These are phyloP conservation scores for Xylaria palmicola DNA, from an alignment of 495 filamentous ascomycete genomes.

Conservation along the genomic window DNA sequence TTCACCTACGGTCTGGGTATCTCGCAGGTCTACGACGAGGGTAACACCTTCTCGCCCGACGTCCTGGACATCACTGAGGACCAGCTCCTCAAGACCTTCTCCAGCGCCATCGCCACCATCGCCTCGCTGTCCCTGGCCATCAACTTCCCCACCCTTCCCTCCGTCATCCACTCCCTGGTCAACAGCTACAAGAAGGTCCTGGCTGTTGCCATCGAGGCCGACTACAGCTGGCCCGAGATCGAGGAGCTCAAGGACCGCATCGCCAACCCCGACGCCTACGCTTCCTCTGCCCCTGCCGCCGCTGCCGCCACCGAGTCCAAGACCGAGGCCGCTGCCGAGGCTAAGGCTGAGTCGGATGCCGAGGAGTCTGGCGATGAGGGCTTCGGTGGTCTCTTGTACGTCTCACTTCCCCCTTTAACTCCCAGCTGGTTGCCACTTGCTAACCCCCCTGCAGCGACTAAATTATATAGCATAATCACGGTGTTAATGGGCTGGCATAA, in stretches of 20 bases:
- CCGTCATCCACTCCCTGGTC: constrained; percentile 90
- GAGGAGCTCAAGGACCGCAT: constrained; percentile 98
- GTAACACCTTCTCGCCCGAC: constrained; percentile 78
- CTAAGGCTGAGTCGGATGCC: constrained; percentile 55
- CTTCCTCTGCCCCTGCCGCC: constrained; percentile 70
- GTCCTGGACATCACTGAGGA: constrained; percentile 93
- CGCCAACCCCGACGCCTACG: constrained; percentile 95
- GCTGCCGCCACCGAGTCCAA: constrained; percentile 47
- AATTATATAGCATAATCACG: constrained; percentile 31
- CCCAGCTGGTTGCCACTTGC: constrained; percentile 14
- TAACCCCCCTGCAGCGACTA: constrained; percentile 41
- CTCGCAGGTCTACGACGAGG: constrained; percentile 90
- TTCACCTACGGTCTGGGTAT: constrained; percentile 99
- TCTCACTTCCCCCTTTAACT: constrained; percentile 17
- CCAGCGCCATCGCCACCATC: constrained; percentile 80
- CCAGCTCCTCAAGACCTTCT: constrained; percentile 84
- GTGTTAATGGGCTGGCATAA: constrained; percentile 36
- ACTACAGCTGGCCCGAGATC: constrained; percentile 93
- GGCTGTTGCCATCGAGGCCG: constrained; percentile 85
- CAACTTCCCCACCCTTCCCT: constrained; percentile 95
- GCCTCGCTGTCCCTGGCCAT: constrained; percentile 84
- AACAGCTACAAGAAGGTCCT: constrained; percentile 98
- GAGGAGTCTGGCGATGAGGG: constrained; percentile 57
- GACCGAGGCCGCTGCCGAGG: constrained; percentile 51
- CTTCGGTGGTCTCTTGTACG: constrained; percentile 72